Evolutionary conservation across 441 rosid genomes (phyloP).

Genomic region (Populus hybrid): DNA sequence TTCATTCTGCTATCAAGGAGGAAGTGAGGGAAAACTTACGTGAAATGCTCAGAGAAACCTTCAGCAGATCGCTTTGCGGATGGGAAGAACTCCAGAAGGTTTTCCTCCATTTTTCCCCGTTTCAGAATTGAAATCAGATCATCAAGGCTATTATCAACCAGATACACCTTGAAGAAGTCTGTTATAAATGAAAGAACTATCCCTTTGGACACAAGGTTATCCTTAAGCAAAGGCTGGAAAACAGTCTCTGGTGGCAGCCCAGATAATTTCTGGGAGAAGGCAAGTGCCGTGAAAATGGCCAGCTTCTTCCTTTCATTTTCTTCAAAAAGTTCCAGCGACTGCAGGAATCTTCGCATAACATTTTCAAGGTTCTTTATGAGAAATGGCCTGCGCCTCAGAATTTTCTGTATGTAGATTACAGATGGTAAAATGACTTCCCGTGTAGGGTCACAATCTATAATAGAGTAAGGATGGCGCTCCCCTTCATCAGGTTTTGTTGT

Average conservation of each 20-base stretch:
- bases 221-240: slow-evolving; percentile 95
- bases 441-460: slow-evolving; percentile 82
- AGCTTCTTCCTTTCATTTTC: slow-evolving; percentile 98
- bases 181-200: slow-evolving; percentile 91
- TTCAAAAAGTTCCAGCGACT: slow-evolving; percentile 95
- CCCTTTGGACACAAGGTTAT: slow-evolving; percentile 97
- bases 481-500: slow-evolving; percentile 98
- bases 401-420: slow-evolving; percentile 86
- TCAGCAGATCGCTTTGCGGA: slow-evolving; percentile 83
- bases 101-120: slow-evolving; percentile 94
- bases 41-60: slow-evolving; percentile 94
- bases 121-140: slow-evolving; percentile 88
- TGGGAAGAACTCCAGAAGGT: slow-evolving; percentile 81
- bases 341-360: slow-evolving; percentile 88
- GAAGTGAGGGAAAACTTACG: slow-evolving; percentile 44
- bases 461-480: slow-evolving; percentile 86
- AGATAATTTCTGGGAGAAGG: slow-evolving; percentile 95
- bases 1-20: background rate
- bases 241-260: slow-evolving; percentile 98
- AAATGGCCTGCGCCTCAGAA: slow-evolving; percentile 84
- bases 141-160: slow-evolving; percentile 93
- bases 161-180: slow-evolving; percentile 92
- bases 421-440: slow-evolving; percentile 82
- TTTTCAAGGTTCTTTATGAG: slow-evolving; percentile 97
- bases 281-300: slow-evolving; percentile 95